phyloP scores from a whole-genome alignment of 2,329 filamentous ascomycete genomes.

The Ophiostoma tasmaniense region DNA sequence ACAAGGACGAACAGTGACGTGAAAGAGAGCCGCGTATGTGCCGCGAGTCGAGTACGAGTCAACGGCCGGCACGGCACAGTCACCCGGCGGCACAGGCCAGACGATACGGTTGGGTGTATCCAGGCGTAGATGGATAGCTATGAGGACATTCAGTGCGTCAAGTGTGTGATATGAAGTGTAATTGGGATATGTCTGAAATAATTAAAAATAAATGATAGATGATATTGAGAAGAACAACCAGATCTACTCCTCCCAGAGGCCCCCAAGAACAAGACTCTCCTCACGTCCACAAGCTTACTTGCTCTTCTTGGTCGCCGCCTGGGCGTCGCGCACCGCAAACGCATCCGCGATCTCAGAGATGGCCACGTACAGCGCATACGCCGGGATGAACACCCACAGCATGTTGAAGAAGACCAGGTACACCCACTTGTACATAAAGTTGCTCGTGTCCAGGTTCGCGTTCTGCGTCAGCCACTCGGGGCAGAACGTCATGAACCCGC shows the following conservation, averaged over 20 bases:
- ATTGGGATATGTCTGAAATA: too few relatives aligned
- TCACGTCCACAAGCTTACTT: conserved; percentile 20
- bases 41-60: neutral
- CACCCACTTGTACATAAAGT: conserved; percentile 61
- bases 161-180: too few relatives aligned
- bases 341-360: conserved; percentile 47
- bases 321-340: conserved; percentile 34
- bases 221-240: too few relatives aligned
- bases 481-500: conserved; percentile 63
- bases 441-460: conserved; percentile 54
- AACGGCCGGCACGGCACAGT: neutral
- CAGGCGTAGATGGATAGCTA: too few relatives aligned
- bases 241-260: too few relatives aligned
- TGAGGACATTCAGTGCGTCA: too few relatives aligned
- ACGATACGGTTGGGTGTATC: too few relatives aligned
- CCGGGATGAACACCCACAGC: conserved; percentile 56
- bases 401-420: conserved; percentile 63
- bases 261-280: too few relatives aligned
- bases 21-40: neutral
- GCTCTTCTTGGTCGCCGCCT: conserved; percentile 28
- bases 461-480: conserved; percentile 59
- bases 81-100: neutral
- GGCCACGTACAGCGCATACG: conserved; percentile 50
- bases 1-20: too few relatives aligned
- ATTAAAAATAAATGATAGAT: too few relatives aligned